Conservation (phyloP, 2,329 filamentous ascomycete species). For the Neoascochyta sp. region DNA sequence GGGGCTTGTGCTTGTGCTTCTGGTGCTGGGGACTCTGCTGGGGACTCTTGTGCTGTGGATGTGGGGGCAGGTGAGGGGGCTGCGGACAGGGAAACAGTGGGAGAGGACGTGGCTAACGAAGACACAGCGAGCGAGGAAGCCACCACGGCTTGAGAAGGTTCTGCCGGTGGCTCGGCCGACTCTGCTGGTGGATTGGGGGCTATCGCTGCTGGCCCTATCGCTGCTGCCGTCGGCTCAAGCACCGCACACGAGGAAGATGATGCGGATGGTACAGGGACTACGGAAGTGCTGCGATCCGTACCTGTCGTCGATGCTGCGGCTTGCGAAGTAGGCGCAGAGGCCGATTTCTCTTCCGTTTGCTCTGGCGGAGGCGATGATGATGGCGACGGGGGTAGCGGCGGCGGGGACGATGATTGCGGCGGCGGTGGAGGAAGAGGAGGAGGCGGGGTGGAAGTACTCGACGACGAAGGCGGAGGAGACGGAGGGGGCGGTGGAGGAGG, state of each 20-base stretch:
- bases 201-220: slow-evolving; percentile 10
- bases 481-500: slow-evolving; percentile 12
- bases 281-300: slow-evolving; percentile 35
- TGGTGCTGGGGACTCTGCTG: too few relatives aligned
- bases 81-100: too few relatives aligned
- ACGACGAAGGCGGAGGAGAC: slow-evolving; percentile 10
- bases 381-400: slow-evolving; percentile 11
- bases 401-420: slow-evolving; percentile 10
- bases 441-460: slow-evolving; percentile 9
- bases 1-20: too few relatives aligned
- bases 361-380: slow-evolving; percentile 14
- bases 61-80: too few relatives aligned
- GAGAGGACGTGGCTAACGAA: not conserved
- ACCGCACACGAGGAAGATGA: slow-evolving; percentile 19
- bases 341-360: slow-evolving; percentile 14
- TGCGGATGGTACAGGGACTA: slow-evolving; percentile 24
- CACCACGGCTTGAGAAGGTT: slow-evolving; percentile 8
- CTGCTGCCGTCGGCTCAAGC: slow-evolving; percentile 16
- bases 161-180: slow-evolving; percentile 7
- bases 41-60: too few relatives aligned
- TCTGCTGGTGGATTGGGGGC: slow-evolving; percentile 5
- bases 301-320: slow-evolving; percentile 29
- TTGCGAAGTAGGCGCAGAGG: slow-evolving; percentile 19
- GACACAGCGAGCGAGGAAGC: slow-evolving; percentile 6
- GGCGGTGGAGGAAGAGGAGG: slow-evolving; percentile 12